Evolutionary conservation across 1,284 basidiomycete genomes (phyloP).

Genomic region (Afroboletus lepidellus): DNA sequence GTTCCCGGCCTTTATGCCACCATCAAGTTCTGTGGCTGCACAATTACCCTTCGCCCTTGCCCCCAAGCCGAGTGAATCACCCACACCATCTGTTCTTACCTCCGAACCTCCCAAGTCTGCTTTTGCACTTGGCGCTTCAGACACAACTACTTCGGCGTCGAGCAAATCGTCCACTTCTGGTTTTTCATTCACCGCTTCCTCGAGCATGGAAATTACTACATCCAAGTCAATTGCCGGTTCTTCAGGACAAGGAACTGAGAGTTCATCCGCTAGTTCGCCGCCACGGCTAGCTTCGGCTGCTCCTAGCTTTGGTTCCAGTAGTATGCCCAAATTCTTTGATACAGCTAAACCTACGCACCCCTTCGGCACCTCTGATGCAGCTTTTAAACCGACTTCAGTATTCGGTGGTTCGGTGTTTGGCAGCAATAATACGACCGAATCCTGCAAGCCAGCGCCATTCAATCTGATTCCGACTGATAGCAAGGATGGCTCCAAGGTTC

Average conservation of each 20-base stretch:
- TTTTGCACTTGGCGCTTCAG: constrained; percentile 16
- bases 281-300: constrained; percentile 11
- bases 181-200: constrained; percentile 13
- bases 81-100: constrained; percentile 9
- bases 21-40: constrained; percentile 15
- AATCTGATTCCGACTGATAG: constrained; percentile 10
- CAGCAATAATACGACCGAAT: constrained; percentile 11
- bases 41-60: constrained; percentile 17
- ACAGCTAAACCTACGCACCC: constrained; percentile 16
- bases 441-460: constrained; percentile 14
- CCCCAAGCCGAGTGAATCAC: constrained; percentile 23
- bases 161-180: constrained; percentile 5
- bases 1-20: constrained; percentile 24
- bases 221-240: constrained; percentile 5
- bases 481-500: constrained; percentile 14
- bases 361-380: constrained; percentile 20
- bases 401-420: constrained; percentile 33
- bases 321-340: constrained; percentile 26
- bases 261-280: constrained; percentile 2
- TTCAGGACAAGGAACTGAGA: constrained; percentile 11
- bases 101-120: constrained; percentile 22
- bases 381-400: constrained; percentile 22
- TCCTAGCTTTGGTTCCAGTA: constrained; percentile 19
- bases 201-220: constrained; percentile 4
- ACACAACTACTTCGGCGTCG: constrained; percentile 5